Evolutionary conservation across 202 grass and related monocot genomes (phyloP).

Genomic region (Bolboschoenoplectus hybrid): DNA sequence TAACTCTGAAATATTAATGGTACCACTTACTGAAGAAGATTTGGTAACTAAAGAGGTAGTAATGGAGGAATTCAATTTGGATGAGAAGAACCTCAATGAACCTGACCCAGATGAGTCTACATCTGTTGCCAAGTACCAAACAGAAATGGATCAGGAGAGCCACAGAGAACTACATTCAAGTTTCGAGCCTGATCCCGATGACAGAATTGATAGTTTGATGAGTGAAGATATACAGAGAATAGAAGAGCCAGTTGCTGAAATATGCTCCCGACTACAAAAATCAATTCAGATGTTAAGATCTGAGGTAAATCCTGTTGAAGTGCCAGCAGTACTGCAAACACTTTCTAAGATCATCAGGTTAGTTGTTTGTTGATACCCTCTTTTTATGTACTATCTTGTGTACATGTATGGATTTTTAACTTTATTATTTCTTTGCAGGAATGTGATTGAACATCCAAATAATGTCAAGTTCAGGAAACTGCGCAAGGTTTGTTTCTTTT

Average conservation of each 20-base stretch:
- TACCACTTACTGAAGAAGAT: constrained; percentile 56
- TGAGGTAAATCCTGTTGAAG: constrained; percentile 63
- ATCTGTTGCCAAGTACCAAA: constrained; percentile 33
- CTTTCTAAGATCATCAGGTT: constrained; percentile 84
- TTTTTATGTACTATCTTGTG: neutral
- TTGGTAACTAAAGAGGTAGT: constrained; percentile 39
- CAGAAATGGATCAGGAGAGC: constrained; percentile 37
- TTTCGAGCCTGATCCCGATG: constrained; percentile 55
- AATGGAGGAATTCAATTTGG: constrained; percentile 30
- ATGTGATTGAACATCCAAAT: constrained; percentile 81
- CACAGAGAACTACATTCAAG: constrained; percentile 32
- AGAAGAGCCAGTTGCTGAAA: constrained; percentile 61
- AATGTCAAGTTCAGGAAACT: constrained; percentile 72
- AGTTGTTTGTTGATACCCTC: neutral
- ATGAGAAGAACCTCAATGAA: constrained; percentile 38
- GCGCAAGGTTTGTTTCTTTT: constrained; percentile 67
- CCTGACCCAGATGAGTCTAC: constrained; percentile 50
- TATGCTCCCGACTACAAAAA: constrained; percentile 67
- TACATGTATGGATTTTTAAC: neutral
- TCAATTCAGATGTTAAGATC: constrained; percentile 61
- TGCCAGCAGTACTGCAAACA: constrained; percentile 64
- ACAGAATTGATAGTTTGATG: constrained; percentile 42
- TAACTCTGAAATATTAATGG: neutral
- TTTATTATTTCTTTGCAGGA: constrained; percentile 42
- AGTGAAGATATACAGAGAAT: constrained; percentile 66